Conservation (phyloP, 805 yeast genomes). For the Yamadazyma phyllophila region DNA sequence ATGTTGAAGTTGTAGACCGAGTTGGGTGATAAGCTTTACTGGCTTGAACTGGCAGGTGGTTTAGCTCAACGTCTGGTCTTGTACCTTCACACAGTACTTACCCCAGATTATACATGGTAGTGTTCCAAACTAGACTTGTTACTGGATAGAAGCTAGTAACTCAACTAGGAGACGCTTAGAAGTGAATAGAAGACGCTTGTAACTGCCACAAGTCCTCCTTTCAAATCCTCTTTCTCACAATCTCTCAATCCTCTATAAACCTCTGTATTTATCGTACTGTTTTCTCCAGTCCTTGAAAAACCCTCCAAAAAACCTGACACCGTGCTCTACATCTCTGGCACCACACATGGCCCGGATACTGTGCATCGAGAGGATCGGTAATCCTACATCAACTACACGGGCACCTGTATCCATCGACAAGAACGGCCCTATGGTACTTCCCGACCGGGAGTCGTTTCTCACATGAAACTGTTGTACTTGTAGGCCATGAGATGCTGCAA, state of each 20-base stretch:
- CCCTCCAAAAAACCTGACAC: slow-evolving; percentile 30
- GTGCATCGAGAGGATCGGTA: slow-evolving; percentile 45
- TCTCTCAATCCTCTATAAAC: too few relatives aligned
- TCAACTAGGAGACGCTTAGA: too few relatives aligned
- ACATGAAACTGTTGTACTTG: slow-evolving; percentile 39
- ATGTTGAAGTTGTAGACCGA: too few relatives aligned
- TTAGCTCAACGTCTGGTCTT: too few relatives aligned
- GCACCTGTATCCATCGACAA: slow-evolving; percentile 36
- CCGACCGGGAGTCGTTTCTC: slow-evolving; percentile 40
- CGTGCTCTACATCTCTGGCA: slow-evolving; percentile 37
- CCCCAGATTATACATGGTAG: too few relatives aligned
- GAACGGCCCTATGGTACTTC: slow-evolving; percentile 44
- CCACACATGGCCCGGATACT: slow-evolving; percentile 39
- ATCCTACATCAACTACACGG: slow-evolving; percentile 39
- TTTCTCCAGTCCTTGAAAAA: slow-evolving; percentile 20
- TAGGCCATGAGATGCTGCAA: slow-evolving; percentile 23
- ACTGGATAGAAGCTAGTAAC: too few relatives aligned
- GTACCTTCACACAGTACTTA: too few relatives aligned
- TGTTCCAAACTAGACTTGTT: too few relatives aligned
- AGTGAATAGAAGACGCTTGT: too few relatives aligned
- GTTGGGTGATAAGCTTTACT: too few relatives aligned
- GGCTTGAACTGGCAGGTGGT: too few relatives aligned
- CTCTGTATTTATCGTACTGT: slow-evolving; percentile 7
- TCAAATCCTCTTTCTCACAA: neutral
- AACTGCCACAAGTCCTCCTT: too few relatives aligned